Conservation (phyloP, 257 asterid genomes). For the Fraxinus pennsylvanica region DNA sequence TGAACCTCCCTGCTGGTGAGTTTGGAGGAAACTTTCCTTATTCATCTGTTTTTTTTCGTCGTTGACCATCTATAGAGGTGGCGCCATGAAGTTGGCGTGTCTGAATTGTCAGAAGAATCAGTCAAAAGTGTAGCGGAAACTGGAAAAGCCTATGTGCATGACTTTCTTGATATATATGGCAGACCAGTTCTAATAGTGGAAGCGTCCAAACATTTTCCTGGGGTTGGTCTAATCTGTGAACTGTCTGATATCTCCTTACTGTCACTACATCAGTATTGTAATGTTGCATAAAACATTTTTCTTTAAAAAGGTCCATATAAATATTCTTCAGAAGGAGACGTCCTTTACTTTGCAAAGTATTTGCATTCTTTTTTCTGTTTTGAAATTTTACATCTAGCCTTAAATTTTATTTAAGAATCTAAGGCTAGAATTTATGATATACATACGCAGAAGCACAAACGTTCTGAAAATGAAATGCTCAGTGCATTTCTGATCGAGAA, state of each 20-base stretch:
- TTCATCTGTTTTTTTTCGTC: background rate
- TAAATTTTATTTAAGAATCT: background rate
- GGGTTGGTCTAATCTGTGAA: slow-evolving; percentile 43
- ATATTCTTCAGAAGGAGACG: background rate
- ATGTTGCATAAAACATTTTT: background rate
- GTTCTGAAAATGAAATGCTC: slow-evolving; percentile 69
- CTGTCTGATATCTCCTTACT: background rate
- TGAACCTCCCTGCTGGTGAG: background rate
- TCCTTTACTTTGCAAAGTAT: background rate
- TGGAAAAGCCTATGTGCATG: slow-evolving; percentile 77
- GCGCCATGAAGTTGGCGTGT: slow-evolving; percentile 77
- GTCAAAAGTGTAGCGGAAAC: slow-evolving; percentile 55
- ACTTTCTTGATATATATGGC: slow-evolving; percentile 50
- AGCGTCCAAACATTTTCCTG: slow-evolving; percentile 77
- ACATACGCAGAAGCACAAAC: slow-evolving; percentile 45
- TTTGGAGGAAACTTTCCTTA: background rate
- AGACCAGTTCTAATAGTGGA: slow-evolving; percentile 73
- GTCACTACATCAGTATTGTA: background rate
- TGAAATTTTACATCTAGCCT: slow-evolving; percentile 1
- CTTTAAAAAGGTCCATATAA: too few species aligned
- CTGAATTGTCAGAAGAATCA: slow-evolving; percentile 71
- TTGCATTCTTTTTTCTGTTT: background rate
- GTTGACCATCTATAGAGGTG: slow-evolving; percentile 50
- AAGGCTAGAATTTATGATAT: background rate
- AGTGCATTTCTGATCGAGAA: slow-evolving; percentile 77